Percentiles rank a stretch among this genome's conserved stretches.
These are phyloP conservation scores for Asterophora parasitica DNA, from an alignment of 768 basidiomycete genomes.

Conservation along the genomic window DNA sequence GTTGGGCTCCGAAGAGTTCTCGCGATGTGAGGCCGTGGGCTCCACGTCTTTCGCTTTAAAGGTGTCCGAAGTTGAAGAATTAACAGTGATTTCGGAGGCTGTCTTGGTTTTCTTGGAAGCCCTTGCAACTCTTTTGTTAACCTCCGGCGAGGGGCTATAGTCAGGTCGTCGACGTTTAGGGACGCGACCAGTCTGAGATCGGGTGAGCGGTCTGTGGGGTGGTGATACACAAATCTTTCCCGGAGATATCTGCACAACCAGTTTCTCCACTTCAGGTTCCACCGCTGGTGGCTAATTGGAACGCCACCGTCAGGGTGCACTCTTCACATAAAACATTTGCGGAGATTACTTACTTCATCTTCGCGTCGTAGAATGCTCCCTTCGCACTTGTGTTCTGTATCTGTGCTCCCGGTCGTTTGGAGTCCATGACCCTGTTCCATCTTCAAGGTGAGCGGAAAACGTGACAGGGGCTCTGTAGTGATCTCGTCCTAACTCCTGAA, in stretches of 20 bases:
- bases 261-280: not conserved
- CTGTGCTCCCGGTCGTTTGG: conserved; percentile 15
- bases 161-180: conserved; percentile 25
- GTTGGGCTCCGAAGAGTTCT: not conserved
- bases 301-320: not conserved
- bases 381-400: conserved; percentile 7
- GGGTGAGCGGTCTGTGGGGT: conserved; percentile 27
- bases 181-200: conserved; percentile 31
- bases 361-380: not conserved
- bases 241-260: not conserved
- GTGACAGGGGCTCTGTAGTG: conserved; percentile 19
- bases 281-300: not conserved
- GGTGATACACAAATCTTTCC: not conserved
- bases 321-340: not conserved
- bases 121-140: conserved; percentile 4
- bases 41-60: not conserved
- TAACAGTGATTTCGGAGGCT: not conserved
- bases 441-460: conserved; percentile 5
- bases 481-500: not conserved
- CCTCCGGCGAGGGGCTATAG: conserved; percentile 13
- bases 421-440: conserved; percentile 18
- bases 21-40: not conserved
- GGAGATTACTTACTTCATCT: conserved; percentile 7
- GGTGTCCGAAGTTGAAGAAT: not conserved
- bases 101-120: conserved; percentile 10